phyloP scores from a whole-genome alignment of 805 yeast species.

The Candida ortonii region DNA sequence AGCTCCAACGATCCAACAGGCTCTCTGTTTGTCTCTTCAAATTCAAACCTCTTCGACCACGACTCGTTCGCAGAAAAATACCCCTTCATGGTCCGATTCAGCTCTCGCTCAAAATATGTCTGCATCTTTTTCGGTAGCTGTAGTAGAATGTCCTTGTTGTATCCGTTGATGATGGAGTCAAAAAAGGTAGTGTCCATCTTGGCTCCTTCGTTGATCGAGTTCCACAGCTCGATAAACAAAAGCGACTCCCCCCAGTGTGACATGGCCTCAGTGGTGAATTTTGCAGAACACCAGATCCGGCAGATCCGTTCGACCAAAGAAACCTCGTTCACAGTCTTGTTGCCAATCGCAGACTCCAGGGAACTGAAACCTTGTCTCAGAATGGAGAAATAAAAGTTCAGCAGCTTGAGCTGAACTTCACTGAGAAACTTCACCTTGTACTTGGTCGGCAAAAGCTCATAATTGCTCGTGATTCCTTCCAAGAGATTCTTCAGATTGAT shows the following conservation, averaged over 20 bases:
- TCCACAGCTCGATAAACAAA: slow-evolving; percentile 43
- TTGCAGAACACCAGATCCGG: slow-evolving; percentile 37
- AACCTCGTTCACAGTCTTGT: slow-evolving; percentile 18
- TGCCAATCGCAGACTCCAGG: slow-evolving; percentile 38
- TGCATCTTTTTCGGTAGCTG: slow-evolving; percentile 30
- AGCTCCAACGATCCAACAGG: slow-evolving; percentile 23
- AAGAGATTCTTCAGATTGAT: slow-evolving; percentile 54
- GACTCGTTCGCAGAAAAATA: slow-evolving; percentile 31
- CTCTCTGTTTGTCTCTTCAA: slow-evolving; percentile 2
- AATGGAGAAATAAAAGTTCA: slow-evolving; percentile 49
- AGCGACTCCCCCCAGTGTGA: slow-evolving; percentile 41
- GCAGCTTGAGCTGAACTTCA: slow-evolving; percentile 53
- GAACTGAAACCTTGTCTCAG: slow-evolving; percentile 41
- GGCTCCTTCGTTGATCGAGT: slow-evolving; percentile 25
- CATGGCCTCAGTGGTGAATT: slow-evolving; percentile 38
- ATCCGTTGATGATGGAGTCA: slow-evolving; percentile 41
- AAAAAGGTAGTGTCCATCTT: slow-evolving; percentile 38
- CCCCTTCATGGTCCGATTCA: slow-evolving; percentile 35
- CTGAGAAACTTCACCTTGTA: slow-evolving; percentile 55
- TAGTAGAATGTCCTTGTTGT: slow-evolving; percentile 29
- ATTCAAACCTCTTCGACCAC: slow-evolving; percentile 32
- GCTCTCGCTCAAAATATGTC: slow-evolving; percentile 34
- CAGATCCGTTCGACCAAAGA: slow-evolving; percentile 38
- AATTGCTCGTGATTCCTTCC: slow-evolving; percentile 54
- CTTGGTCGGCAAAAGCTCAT: slow-evolving; percentile 48